Conservation (phyloP, 352 stramenopile species). For the Pythium angustatum region DNA sequence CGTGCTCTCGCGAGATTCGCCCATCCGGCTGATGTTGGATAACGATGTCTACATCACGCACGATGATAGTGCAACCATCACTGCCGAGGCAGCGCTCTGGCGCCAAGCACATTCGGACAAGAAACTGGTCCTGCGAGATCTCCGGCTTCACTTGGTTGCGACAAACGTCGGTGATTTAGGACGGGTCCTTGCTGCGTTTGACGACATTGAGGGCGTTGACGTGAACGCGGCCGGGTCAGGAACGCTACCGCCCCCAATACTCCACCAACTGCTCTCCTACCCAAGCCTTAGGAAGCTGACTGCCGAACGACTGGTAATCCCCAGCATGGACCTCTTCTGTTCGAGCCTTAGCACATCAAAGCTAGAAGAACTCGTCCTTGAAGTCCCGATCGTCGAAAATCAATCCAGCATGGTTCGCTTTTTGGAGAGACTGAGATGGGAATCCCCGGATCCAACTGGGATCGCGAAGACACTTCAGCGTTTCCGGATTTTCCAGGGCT, state of each 20-base stretch:
- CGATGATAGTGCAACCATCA: no score
- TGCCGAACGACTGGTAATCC: not conserved
- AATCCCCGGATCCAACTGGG: not conserved
- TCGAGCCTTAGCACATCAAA: not conserved
- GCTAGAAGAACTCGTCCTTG: conserved; percentile 2
- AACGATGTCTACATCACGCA: no score
- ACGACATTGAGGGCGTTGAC: conserved; percentile 4
- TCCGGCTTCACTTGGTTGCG: not conserved
- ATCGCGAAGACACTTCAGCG: not conserved
- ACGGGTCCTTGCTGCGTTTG: not conserved
- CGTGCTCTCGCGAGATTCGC: no score
- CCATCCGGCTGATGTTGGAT: no score
- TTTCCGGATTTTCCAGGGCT: not conserved
- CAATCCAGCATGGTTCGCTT: conserved; percentile 8
- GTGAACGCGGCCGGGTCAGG: not conserved
- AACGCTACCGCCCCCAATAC: not conserved
- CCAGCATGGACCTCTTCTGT: conserved; percentile 12
- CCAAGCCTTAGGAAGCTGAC: conserved; percentile 8
- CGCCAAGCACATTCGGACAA: not conserved
- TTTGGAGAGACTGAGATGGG: not conserved
- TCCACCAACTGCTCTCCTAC: not conserved
- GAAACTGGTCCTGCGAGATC: conserved; percentile 1
- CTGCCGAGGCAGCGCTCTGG: conserved; percentile 1
- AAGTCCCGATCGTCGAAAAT: not conserved
- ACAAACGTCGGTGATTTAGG: not conserved